Percentiles rank a stretch among this genome's conserved stretches.
Evolutionary conservation across 192 early-diverging fungal species (phyloP).

Genomic region (Backusella tuberculispora): DNA sequence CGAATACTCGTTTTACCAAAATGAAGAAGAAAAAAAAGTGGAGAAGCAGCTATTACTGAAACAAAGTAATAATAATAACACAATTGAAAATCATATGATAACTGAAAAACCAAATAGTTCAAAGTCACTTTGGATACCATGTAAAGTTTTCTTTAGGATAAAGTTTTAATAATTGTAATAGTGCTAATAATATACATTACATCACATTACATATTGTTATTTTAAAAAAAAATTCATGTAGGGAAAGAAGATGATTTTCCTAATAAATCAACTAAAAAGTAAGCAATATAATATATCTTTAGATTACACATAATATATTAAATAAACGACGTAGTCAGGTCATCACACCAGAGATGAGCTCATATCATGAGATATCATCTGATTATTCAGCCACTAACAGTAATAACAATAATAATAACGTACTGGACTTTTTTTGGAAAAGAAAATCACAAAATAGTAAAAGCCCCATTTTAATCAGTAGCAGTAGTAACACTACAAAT

Average conservation of each 20-base stretch:
- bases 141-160: neutral
- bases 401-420: neutral
- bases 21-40: neutral
- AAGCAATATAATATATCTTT: too few relatives aligned
- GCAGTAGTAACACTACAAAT: neutral
- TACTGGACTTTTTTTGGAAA: neutral
- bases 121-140: neutral
- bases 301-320: neutral
- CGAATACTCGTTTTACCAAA: neutral
- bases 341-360: constrained; percentile 1
- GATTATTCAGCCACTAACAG: neutral
- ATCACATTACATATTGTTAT: neutral
- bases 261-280: neutral
- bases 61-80: neutral
- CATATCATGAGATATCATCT: constrained; percentile 10
- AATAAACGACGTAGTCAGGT: neutral
- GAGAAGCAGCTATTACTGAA: neutral
- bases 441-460: neutral
- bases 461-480: constrained; percentile 2
- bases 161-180: neutral
- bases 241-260: neutral
- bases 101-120: neutral
- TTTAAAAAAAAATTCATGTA: neutral
- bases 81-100: neutral
- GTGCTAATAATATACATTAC: neutral